Evolutionary conservation across 129 eudicot genomes (phyloP).

Genomic region (Escallonia herrerae): DNA sequence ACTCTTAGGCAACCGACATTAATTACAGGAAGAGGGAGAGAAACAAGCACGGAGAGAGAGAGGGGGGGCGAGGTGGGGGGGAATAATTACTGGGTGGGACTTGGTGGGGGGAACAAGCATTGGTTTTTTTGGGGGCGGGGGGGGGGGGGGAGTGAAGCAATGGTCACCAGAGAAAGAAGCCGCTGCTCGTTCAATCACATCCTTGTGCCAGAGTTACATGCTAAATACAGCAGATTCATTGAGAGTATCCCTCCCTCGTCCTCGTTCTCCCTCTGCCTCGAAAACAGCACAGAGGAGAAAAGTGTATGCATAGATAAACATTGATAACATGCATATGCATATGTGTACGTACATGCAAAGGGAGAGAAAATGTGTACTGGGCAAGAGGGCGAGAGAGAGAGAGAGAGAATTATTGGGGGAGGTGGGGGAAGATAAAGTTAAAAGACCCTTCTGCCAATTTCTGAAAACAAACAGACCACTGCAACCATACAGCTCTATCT

Average conservation of each 20-base stretch:
- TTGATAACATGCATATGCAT: neutral
- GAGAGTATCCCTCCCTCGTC: constrained; percentile 9
- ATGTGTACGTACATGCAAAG: neutral
- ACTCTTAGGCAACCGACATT: constrained; percentile 6
- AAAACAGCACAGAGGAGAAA: constrained; percentile 7
- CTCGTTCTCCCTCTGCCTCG: neutral
- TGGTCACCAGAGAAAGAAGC: neutral
- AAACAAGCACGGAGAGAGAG: too few relatives aligned
- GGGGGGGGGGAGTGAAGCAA: neutral
- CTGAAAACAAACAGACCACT: neutral
- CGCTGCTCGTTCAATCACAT: constrained; percentile 41
- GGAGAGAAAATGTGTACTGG: neutral
- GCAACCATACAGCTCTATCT: neutral
- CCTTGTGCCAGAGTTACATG: constrained; percentile 20
- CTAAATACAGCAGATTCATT: constrained; percentile 12
- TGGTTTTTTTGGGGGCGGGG: too few relatives aligned
- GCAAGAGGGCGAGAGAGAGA: constrained; percentile 4
- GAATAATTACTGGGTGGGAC: too few relatives aligned
- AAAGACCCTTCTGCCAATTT: constrained; percentile 24
- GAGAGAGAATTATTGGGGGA: constrained; percentile 27
- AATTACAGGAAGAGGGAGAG: neutral
- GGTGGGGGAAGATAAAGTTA: constrained; percentile 43
- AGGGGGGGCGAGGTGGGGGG: neutral
- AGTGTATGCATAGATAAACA: constrained; percentile 6
- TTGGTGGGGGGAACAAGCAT: too few relatives aligned